A percentile compares a stretch with the other conserved stretches of the same genome.
phyloP scores from a whole-genome alignment of 2,329 filamentous ascomycete genomes.

The Colletotrichum spaethianum region DNA sequence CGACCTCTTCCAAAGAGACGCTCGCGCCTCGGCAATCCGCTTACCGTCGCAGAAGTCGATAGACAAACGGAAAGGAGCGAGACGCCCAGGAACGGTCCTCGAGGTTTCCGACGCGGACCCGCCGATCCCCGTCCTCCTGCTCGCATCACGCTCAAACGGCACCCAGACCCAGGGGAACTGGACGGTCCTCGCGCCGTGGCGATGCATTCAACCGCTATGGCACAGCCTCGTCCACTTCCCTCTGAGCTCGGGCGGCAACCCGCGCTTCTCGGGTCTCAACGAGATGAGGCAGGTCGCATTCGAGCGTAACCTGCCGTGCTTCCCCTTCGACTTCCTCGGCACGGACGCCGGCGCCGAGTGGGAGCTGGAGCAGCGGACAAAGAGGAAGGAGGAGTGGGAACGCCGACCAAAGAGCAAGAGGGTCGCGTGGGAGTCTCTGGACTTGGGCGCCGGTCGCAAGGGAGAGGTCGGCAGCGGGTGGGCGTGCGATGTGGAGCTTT shows the following conservation, averaged over 20 bases:
- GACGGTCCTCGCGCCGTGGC: slow-evolving; percentile 92
- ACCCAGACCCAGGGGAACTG: slow-evolving; percentile 77
- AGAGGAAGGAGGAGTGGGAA: slow-evolving; percentile 77
- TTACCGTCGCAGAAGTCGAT: slow-evolving; percentile 84
- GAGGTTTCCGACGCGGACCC: slow-evolving; percentile 74
- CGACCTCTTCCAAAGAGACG: slow-evolving; percentile 77
- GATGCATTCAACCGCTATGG: slow-evolving; percentile 89
- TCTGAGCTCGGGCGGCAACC: slow-evolving; percentile 83
- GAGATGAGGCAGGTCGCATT: slow-evolving; percentile 87
- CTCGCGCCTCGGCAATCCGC: slow-evolving; percentile 74
- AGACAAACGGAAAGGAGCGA: slow-evolving; percentile 79
- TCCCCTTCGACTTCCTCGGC: slow-evolving; percentile 86
- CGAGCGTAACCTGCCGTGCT: slow-evolving; percentile 84
- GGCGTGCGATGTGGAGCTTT: slow-evolving; percentile 84
- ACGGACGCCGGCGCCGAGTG: slow-evolving; percentile 85
- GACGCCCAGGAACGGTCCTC: slow-evolving; percentile 74
- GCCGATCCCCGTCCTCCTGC: slow-evolving; percentile 81
- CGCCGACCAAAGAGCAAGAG: slow-evolving; percentile 86
- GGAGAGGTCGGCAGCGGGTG: slow-evolving; percentile 89
- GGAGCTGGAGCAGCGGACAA: slow-evolving; percentile 77
- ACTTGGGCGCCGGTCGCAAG: slow-evolving; percentile 80
- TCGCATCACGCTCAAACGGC: slow-evolving; percentile 68
- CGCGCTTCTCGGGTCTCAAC: slow-evolving; percentile 84
- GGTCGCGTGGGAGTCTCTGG: slow-evolving; percentile 79
- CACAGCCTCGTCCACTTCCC: slow-evolving; percentile 87